phyloP scores from a whole-genome alignment of 169 alveolate species.

The Plasmodium vivax region DNA sequence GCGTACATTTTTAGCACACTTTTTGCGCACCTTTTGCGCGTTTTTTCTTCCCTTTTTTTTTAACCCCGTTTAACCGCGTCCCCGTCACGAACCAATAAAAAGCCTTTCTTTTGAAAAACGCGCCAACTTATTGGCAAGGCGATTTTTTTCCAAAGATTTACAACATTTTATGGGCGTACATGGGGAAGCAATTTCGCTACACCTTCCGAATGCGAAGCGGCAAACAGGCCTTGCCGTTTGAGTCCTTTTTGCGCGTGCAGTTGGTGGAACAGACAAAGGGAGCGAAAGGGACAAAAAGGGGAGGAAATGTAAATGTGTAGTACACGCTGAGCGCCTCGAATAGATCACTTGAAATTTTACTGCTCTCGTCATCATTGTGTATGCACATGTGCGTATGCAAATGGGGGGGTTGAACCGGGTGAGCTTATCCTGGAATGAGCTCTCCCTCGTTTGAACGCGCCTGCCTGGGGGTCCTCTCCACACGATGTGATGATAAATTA shows the following conservation, averaged over 20 bases:
- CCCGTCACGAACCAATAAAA: neutral
- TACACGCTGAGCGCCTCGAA: neutral
- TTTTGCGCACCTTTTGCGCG: neutral
- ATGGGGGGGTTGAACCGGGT: neutral
- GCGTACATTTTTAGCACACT: too few relatives aligned
- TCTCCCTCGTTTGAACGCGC: neutral
- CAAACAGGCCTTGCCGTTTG: neutral
- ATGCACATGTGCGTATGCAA: neutral
- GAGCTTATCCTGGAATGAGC: neutral
- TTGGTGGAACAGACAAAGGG: neutral
- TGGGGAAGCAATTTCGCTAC: neutral
- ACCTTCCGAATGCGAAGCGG: neutral
- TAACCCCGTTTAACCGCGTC: neutral
- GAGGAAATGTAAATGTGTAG: neutral
- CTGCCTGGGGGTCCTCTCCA: neutral
- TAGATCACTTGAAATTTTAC: neutral
- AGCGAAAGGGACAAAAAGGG: neutral
- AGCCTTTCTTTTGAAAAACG: neutral
- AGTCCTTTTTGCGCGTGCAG: neutral
- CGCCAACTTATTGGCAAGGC: neutral
- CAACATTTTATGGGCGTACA: neutral
- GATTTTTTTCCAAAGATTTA: neutral
- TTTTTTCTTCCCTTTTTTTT: neutral
- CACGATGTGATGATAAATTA: neutral
- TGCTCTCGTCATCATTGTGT: neutral